Conservation (phyloP, 208 protist genomes). For the Porcisia deanei region DNA sequence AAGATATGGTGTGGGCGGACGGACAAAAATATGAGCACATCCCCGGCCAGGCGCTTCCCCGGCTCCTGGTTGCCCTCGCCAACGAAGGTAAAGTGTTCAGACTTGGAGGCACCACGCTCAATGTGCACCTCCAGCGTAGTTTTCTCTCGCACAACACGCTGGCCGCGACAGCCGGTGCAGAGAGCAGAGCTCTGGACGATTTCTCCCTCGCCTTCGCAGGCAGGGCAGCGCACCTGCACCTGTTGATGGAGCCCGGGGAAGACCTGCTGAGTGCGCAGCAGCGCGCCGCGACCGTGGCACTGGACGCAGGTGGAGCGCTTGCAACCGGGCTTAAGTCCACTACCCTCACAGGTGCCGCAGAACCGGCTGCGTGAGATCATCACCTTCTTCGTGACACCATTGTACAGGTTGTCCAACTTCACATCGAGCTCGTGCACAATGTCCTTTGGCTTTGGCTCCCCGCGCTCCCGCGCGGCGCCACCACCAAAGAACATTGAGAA, state of each 20-base stretch:
- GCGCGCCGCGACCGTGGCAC: slow-evolving; percentile 93
- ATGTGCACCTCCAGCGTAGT: slow-evolving; percentile 96
- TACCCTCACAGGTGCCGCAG: slow-evolving; percentile 72
- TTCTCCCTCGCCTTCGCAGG: slow-evolving; percentile 90
- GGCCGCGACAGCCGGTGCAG: slow-evolving; percentile 94
- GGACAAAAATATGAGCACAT: slow-evolving; percentile 96
- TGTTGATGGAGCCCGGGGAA: slow-evolving; percentile 96
- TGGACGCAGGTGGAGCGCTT: slow-evolving; percentile 63
- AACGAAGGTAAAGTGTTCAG: slow-evolving; percentile 93
- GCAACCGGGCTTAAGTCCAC: slow-evolving; percentile 55
- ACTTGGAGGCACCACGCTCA: slow-evolving; percentile 92
- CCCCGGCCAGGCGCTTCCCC: slow-evolving; percentile 86
- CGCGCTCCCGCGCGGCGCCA: slow-evolving; percentile 44
- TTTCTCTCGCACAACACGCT: slow-evolving; percentile 88
- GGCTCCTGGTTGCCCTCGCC: slow-evolving; percentile 95
- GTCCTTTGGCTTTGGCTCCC: slow-evolving; percentile 93
- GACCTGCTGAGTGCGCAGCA: slow-evolving; percentile 87
- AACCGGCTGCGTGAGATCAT: slow-evolving; percentile 77
- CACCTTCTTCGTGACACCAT: slow-evolving; percentile 93
- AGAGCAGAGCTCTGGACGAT: slow-evolving; percentile 79
- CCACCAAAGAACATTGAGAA: slow-evolving; percentile 91
- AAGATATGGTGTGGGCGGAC: slow-evolving; percentile 94
- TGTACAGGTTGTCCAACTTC: slow-evolving; percentile 97
- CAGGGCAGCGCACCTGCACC: slow-evolving; percentile 84
- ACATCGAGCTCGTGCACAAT: slow-evolving; percentile 92